Conservation (phyloP, 768 basidiomycete species). For the Cystobasidium onofrii region DNA sequence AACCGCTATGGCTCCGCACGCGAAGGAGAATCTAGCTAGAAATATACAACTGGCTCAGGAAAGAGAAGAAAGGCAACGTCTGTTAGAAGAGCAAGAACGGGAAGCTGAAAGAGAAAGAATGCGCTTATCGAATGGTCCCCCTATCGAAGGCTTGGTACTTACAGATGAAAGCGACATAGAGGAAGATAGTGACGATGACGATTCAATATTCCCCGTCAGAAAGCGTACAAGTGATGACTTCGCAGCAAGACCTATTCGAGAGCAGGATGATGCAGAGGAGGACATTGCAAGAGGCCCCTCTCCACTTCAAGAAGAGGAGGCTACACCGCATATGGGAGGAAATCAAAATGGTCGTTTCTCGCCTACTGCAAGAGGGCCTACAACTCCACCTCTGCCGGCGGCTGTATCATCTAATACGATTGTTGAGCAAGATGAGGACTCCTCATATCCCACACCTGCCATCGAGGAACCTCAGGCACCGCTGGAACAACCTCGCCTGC, state of each 20-base stretch:
- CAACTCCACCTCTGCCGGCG: background rate
- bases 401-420: background rate
- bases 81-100: conserved; percentile 37
- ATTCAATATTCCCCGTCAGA: conserved; percentile 35
- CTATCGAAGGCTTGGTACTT: conserved; percentile 29
- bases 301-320: background rate
- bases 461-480: background rate
- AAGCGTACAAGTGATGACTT: background rate
- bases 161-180: conserved; percentile 39
- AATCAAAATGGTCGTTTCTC: background rate
- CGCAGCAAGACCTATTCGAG: background rate
- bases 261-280: background rate
- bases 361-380: background rate
- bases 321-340: background rate
- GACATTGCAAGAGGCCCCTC: background rate
- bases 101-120: conserved; percentile 34
- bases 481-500: background rate
- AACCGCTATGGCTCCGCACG: conserved; percentile 5
- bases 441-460: background rate
- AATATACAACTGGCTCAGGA: conserved; percentile 37
- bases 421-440: background rate
- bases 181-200: conserved; percentile 52
- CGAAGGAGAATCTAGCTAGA: conserved; percentile 20
- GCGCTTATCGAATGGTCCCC: conserved; percentile 36
- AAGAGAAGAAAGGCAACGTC: conserved; percentile 38